phyloP scores from a whole-genome alignment of 2,329 filamentous ascomycete species.

The Ophiostoma triangulosporum region DNA sequence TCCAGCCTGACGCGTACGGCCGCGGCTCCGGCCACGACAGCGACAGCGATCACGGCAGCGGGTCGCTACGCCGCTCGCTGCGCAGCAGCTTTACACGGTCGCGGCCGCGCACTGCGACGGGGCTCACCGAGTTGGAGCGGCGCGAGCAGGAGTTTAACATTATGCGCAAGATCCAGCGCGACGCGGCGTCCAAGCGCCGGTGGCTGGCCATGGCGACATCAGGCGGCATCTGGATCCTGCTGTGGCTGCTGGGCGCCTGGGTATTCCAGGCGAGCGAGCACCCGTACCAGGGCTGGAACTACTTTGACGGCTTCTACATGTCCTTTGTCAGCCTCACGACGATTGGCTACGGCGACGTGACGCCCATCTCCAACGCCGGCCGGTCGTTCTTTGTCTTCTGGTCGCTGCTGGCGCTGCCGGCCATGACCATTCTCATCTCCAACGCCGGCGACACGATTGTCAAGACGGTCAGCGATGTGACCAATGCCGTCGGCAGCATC shows the following conservation, averaged over 20 bases:
- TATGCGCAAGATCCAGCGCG: constrained; percentile 67
- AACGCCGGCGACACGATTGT: constrained; percentile 79
- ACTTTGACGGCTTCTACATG: constrained; percentile 77
- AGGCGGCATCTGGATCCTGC: constrained; percentile 49
- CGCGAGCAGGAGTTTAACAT: constrained; percentile 59
- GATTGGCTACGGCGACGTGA: constrained; percentile 74
- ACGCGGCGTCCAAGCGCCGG: constrained; percentile 49
- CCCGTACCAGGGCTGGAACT: constrained; percentile 48
- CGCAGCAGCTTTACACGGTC: constrained; percentile 4
- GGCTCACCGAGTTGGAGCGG: constrained; percentile 39
- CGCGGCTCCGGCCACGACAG: neutral
- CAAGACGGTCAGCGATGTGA: constrained; percentile 40
- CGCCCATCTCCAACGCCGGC: constrained; percentile 63
- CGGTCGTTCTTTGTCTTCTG: constrained; percentile 89
- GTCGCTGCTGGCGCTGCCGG: constrained; percentile 73
- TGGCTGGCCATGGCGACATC: constrained; percentile 65
- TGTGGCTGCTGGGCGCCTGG: constrained; percentile 71
- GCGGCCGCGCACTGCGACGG: constrained; percentile 3
- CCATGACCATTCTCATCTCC: constrained; percentile 74
- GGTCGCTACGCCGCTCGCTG: neutral
- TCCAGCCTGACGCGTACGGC: constrained; percentile 16
- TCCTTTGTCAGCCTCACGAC: constrained; percentile 72
- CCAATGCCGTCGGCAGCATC: constrained; percentile 41
- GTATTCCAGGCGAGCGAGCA: constrained; percentile 49
- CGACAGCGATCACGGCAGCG: neutral